Percentiles rank a stretch among this genome's conserved stretches.
These are phyloP conservation scores for Neofusicoccum sp. DNA, from an alignment of 2,329 filamentous ascomycete species.

Conservation along the genomic window DNA sequence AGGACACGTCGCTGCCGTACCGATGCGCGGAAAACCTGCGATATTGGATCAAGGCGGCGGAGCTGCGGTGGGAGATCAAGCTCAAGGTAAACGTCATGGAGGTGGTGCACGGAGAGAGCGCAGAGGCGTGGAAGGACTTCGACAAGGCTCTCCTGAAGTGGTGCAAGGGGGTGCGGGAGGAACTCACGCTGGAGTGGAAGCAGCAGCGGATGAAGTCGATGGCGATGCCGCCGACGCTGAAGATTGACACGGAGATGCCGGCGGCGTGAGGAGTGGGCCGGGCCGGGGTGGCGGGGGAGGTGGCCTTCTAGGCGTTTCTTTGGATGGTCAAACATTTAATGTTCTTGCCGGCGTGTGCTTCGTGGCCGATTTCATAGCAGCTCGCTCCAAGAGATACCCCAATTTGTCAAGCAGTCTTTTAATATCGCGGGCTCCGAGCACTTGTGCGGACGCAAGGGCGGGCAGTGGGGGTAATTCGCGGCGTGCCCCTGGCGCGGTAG, in stretches of 20 bases:
- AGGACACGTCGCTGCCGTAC: conserved; percentile 94
- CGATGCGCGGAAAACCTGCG: conserved; percentile 89
- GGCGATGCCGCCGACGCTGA: conserved; percentile 41
- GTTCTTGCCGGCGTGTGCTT: conserved; percentile 3
- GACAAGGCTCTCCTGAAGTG: conserved; percentile 82
- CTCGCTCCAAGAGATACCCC: conserved; percentile 17
- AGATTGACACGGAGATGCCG: conserved; percentile 32
- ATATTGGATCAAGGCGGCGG: conserved; percentile 95
- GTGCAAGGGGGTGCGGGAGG: conserved; percentile 79
- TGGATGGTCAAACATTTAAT: conserved; percentile 16
- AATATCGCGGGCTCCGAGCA: conserved; percentile 5
- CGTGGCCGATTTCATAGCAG: conserved; percentile 9
- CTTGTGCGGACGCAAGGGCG: conserved; percentile 10
- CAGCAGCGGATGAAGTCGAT: conserved; percentile 39
- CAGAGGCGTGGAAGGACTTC: conserved; percentile 76
- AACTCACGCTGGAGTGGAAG: conserved; percentile 74
- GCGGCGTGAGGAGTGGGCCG: background rate
- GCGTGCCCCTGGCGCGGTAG: conserved; percentile 13
- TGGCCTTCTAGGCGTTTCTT: conserved; percentile 6
- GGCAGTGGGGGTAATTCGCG: conserved; percentile 16
- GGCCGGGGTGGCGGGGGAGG: background rate
- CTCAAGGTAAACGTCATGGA: conserved; percentile 83
- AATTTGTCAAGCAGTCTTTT: conserved; percentile 13
- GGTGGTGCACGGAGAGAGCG: conserved; percentile 74
- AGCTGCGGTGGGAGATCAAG: conserved; percentile 88